These are phyloP conservation scores for Leccinum insigne DNA, from an alignment of 1,284 basidiomycete species.

Conservation along the genomic window DNA sequence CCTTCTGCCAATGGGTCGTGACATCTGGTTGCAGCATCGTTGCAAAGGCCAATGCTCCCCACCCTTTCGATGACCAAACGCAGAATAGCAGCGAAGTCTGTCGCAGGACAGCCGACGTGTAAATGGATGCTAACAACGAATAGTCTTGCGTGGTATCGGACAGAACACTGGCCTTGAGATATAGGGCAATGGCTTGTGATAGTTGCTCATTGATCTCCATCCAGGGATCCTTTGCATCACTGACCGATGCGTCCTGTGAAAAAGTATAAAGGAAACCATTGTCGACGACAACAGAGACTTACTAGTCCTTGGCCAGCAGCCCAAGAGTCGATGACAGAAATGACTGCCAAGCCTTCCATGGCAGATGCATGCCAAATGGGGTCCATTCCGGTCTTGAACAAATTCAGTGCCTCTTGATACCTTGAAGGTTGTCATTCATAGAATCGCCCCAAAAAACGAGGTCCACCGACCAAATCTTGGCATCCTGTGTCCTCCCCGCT, in stretches of 20 bases:
- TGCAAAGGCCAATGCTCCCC: conserved; percentile 79
- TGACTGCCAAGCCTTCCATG: conserved; percentile 80
- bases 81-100: conserved; percentile 71
- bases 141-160: conserved; percentile 59
- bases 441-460: conserved; percentile 14
- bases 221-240: conserved; percentile 62
- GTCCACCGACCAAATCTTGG: conserved; percentile 66
- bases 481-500: conserved; percentile 80
- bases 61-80: conserved; percentile 85
- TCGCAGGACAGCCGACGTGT: conserved; percentile 64
- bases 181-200: conserved; percentile 61
- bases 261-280: conserved; percentile 22
- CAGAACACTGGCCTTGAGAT: conserved; percentile 54
- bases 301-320: conserved; percentile 72
- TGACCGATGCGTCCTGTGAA: conserved; percentile 50
- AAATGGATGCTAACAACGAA: conserved; percentile 64
- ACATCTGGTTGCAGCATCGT: conserved; percentile 68
- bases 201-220: conserved; percentile 68
- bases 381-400: conserved; percentile 75
- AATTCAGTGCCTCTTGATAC: conserved; percentile 80
- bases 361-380: conserved; percentile 85
- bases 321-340: conserved; percentile 83
- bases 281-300: conserved; percentile 26
- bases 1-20: conserved; percentile 54
- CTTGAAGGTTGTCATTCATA: conserved; percentile 42